Conservation (phyloP, 192 early-diverging fungal genomes). For the Linnemannia zychae region DNA sequence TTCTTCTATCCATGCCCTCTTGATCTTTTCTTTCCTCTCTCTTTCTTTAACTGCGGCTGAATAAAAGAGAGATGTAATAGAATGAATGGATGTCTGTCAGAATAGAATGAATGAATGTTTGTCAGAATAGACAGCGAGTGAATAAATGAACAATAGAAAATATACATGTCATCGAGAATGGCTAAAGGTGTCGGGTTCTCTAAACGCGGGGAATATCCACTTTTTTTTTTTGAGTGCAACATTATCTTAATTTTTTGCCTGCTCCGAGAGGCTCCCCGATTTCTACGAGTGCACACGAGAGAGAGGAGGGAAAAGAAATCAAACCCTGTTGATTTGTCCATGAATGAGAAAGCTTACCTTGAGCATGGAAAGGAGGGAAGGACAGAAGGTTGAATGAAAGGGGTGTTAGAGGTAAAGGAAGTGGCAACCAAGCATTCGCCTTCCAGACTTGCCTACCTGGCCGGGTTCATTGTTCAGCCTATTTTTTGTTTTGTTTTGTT, state of each 20-base stretch:
- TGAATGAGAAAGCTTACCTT: background rate
- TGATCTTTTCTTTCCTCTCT: background rate
- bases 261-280: background rate
- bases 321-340: background rate
- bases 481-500: background rate
- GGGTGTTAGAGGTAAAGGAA: background rate
- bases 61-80: background rate
- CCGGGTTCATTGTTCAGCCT: background rate
- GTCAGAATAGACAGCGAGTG: background rate
- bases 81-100: slow-evolving; percentile 4
- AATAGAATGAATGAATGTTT: slow-evolving; percentile 2
- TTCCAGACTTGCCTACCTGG: background rate
- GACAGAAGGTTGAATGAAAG: background rate
- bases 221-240: slow-evolving; percentile 22
- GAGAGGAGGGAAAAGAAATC: background rate
- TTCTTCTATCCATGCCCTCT: too few relatives aligned
- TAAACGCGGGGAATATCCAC: slow-evolving; percentile 58
- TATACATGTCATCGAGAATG: background rate
- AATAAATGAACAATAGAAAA: background rate
- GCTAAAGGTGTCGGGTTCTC: background rate
- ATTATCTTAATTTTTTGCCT: background rate
- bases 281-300: slow-evolving; percentile 1
- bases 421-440: background rate
- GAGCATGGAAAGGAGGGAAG: background rate
- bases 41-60: background rate